Conservation (phyloP, 768 basidiomycete genomes). For the Mycena epipterygia region DNA sequence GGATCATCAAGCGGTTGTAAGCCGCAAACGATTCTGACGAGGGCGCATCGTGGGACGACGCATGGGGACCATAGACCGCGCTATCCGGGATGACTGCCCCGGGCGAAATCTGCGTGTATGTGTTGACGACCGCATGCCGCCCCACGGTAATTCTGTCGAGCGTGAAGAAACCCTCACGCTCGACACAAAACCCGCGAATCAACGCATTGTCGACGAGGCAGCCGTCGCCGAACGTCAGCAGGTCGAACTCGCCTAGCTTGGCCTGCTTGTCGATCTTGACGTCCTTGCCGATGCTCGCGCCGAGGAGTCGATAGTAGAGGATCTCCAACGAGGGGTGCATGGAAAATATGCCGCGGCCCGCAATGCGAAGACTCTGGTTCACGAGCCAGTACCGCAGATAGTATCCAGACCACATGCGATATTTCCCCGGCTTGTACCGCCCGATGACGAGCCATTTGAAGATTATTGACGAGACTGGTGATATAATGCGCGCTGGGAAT, state of each 20-base stretch:
- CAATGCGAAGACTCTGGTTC: conserved; percentile 26
- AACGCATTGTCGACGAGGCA: conserved; percentile 56
- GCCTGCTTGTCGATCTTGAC: conserved; percentile 55
- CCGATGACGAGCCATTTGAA: conserved; percentile 66
- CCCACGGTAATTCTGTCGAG: conserved; percentile 55
- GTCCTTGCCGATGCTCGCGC: conserved; percentile 57
- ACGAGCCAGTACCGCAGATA: conserved; percentile 34
- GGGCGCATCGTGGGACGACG: conserved; percentile 56
- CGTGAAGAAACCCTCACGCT: conserved; percentile 59
- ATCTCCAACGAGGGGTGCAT: conserved; percentile 52
- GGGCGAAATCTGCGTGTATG: conserved; percentile 58
- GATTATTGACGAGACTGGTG: conserved; percentile 54
- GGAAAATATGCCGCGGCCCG: conserved; percentile 59
- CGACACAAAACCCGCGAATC: conserved; percentile 60
- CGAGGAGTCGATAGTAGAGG: conserved; percentile 60
- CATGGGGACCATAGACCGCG: conserved; percentile 60
- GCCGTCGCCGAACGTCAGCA: conserved; percentile 58
- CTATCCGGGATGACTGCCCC: conserved; percentile 54
- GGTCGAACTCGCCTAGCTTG: conserved; percentile 57
- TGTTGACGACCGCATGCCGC: conserved; percentile 53
- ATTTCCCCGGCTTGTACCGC: conserved; percentile 51
- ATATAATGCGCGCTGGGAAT: conserved; percentile 44
- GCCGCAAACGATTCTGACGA: conserved; percentile 52
- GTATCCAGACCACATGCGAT: conserved; percentile 47
- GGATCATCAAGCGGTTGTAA: conserved; percentile 53